Evolutionary conservation across 139 green algal genomes (phyloP).

Genomic region (Coccomyxa sp.): DNA sequence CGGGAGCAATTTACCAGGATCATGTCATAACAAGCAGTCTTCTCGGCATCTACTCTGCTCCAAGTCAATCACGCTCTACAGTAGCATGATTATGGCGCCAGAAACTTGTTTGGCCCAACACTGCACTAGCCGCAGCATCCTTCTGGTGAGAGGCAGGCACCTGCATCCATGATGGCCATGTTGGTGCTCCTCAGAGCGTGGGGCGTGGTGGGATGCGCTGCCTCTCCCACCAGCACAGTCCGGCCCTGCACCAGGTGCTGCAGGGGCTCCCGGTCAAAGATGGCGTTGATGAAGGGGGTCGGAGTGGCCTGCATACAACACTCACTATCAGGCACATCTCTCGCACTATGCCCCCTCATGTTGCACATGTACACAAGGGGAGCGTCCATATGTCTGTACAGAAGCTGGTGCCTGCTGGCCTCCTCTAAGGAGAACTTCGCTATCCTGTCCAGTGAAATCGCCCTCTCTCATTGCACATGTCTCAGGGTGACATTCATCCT

Average conservation of each 20-base stretch:
- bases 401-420: not conserved
- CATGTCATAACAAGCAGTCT: too few species aligned
- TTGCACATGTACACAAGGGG: not conserved
- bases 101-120: too few species aligned
- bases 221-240: conserved; percentile 19
- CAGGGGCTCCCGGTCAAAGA: conserved; percentile 25
- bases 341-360: not conserved
- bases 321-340: not conserved
- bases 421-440: not conserved
- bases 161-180: conserved; percentile 24
- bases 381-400: not conserved
- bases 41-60: too few species aligned
- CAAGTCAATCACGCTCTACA: too few species aligned
- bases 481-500: too few species aligned
- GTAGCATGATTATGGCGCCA: too few species aligned
- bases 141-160: not conserved
- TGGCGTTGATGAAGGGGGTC: conserved; percentile 23
- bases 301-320: conserved; percentile 13
- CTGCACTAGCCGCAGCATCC: too few species aligned
- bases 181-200: conserved; percentile 24
- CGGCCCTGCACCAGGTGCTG: conserved; percentile 9
- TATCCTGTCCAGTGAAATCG: not conserved
- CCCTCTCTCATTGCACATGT: too few species aligned
- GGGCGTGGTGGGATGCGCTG: conserved; percentile 16
- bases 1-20: too few species aligned